Evolutionary conservation across 768 basidiomycete species (phyloP), one percentile per base, ranked within the genome.

Genomic region (Pulveroboletus sp.): DNA sequence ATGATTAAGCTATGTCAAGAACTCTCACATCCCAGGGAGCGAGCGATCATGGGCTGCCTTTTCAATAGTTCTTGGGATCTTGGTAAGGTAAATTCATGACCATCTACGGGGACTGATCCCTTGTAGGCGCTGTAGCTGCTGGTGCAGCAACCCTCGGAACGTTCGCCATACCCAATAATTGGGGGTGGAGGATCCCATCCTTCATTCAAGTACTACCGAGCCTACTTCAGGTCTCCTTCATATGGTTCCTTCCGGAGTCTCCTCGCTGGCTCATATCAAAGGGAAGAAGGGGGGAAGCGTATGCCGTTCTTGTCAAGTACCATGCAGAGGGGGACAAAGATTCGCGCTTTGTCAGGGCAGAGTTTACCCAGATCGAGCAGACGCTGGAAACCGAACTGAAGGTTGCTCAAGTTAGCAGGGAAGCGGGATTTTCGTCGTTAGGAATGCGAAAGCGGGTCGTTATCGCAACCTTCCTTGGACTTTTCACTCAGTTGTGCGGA

Each of bases 111-210:
- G 32, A 14, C 17, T 45, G 15, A 62, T 24, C 9, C 8, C 2
- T 18, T 5, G 7, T n/a, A 61, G 60, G 60, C n/a, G 30, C 61
- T 28, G 8, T 63, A 8, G 28, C 31, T 24, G 80, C 82, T 6
- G 80, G 81, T 8, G 78, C 75, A 5, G 50, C 54, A 17, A 87
- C 83, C 0, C 76, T 85, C 32, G 79, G 80, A 8, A 86, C 86
- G 0, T 86, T 85, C 70, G 52, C 68, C 8, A 81, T 85, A 73
- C 41, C 57, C 0, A 76, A 57, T 43, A 74, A 79, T 56, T 83
- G 81, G 82, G 80, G 78, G 10, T 85, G 84, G 84, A 74, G 83
- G n/a, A 82, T 85, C 18, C 83, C 82, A 0, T 63, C 57, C 1
- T 78, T 82, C n/a, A 72, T 84, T 6, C 84, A 85, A 61, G 55